phyloP scores from a whole-genome alignment of 768 basidiomycete species.

The Gloeopeniophorella convolvens region DNA sequence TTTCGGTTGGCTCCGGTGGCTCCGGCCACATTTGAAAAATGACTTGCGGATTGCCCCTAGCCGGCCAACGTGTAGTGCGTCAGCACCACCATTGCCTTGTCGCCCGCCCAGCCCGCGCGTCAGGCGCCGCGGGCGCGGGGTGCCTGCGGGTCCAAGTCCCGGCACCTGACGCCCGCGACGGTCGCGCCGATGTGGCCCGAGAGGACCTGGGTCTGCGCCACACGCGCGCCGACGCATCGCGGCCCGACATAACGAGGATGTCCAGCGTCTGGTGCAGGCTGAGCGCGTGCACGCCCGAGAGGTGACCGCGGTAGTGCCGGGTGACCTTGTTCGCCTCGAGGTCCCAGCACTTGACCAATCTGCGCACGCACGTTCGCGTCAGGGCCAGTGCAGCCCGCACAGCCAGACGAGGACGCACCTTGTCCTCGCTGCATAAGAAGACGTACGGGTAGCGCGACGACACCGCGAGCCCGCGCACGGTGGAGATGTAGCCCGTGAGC shows the following conservation, averaged over 20 bases:
- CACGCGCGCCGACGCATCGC: constrained; percentile 94
- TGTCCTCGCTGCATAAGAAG: constrained; percentile 97
- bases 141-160: constrained; percentile 94
- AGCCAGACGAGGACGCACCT: constrained; percentile 45
- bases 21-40: too few species aligned
- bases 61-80: too few species aligned
- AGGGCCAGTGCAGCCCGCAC: not conserved
- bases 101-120: constrained; percentile 40
- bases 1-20: too few species aligned
- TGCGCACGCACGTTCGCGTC: constrained; percentile 30
- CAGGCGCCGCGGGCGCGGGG: not conserved
- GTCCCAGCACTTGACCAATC: constrained; percentile 99
- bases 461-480: constrained; percentile 91
- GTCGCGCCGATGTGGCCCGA: constrained; percentile 93
- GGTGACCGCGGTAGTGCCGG: constrained; percentile 95
- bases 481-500: constrained; percentile 95
- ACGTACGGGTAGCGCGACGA: constrained; percentile 92
- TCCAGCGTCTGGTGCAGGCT: constrained; percentile 94
- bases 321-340: constrained; percentile 98
- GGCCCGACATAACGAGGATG: constrained; percentile 88
- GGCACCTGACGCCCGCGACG: constrained; percentile 91
- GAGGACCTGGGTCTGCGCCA: constrained; percentile 95
- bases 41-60: too few species aligned
- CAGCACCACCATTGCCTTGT: constrained; percentile 91
- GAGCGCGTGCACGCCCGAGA: constrained; percentile 94